Conservation (phyloP, 1,284 basidiomycete genomes). For the Ceratobasidium sp. region DNA sequence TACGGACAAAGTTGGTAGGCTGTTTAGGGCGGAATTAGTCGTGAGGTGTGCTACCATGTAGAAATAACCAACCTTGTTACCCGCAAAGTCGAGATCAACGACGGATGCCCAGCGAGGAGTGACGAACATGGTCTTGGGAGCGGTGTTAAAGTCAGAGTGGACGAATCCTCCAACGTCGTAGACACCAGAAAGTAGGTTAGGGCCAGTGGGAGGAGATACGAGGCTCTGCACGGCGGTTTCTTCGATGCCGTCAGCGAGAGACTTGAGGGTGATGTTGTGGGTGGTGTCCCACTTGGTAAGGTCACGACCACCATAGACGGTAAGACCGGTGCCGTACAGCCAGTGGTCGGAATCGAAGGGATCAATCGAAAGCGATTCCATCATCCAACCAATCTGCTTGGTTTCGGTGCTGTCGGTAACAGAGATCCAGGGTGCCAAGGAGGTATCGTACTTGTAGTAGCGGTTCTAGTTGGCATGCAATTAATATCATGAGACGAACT, state of each 20-base stretch:
- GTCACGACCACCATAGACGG: slow-evolving; percentile 61
- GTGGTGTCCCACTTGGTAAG: slow-evolving; percentile 61
- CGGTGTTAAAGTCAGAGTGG: slow-evolving; percentile 57
- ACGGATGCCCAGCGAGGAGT: slow-evolving; percentile 57
- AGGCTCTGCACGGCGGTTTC: slow-evolving; percentile 63
- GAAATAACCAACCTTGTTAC: slow-evolving; percentile 49
- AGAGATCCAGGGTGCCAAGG: slow-evolving; percentile 62
- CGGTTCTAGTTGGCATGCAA: slow-evolving; percentile 48
- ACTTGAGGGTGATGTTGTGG: slow-evolving; percentile 65
- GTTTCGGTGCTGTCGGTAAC: slow-evolving; percentile 42
- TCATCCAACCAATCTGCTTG: slow-evolving; percentile 53
- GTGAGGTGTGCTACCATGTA: background rate
- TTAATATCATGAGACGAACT: background rate
- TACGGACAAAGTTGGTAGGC: slow-evolving; percentile 61
- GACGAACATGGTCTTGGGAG: slow-evolving; percentile 54
- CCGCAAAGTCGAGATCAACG: slow-evolving; percentile 63
- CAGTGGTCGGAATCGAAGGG: slow-evolving; percentile 70
- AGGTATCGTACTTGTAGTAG: slow-evolving; percentile 61
- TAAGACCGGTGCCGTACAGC: slow-evolving; percentile 57
- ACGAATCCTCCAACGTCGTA: slow-evolving; percentile 64
- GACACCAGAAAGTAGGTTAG: slow-evolving; percentile 63
- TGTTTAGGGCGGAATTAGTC: background rate
- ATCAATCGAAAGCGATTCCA: slow-evolving; percentile 61
- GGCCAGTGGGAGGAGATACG: slow-evolving; percentile 59
- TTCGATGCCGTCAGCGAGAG: slow-evolving; percentile 68